Evolutionary conservation across 345 rosid species (phyloP), one percentile per base, ranked within the genome.

Genomic region (Eucalyptus regnans): DNA sequence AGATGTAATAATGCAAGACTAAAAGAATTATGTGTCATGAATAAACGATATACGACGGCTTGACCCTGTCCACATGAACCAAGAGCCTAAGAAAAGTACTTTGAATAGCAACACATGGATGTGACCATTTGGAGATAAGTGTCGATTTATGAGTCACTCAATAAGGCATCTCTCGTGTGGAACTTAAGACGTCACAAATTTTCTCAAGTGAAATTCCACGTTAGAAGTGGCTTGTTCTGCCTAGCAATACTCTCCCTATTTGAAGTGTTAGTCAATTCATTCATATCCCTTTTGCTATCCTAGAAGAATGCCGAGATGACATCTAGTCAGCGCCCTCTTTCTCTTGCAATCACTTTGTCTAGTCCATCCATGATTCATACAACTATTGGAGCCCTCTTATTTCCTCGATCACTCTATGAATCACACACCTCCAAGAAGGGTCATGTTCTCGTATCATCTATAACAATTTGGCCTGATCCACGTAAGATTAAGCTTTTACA

Each of bases 221-320:
- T 16, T 31, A 8, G 3, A 8, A 16, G 18, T 66, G 79, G 23
- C 43, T 0, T 16, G 12, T 31, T 31, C 2, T 5, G 2, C 14
- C 7, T 33, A 71, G 12, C 4, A 23, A 71, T 71, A 37, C 46
- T 3, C 81, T 18, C 13, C 81, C 1, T 33, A 71, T 71, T 33
- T 11, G 11, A 20, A 8, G 13, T 5, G 81, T 71, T 20, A 6
- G 2, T 12, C 0, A 2, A 1, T 71, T 18, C 81, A 37, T 71
- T 71, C 13, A 18, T 37, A 71, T 71, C 44, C 81, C 23, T 68
- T 68, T 9, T 31, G 7, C 46, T 33, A 71, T 71, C 43, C 46
- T 33, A 33, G 43, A 71, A 71, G 12, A 71, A 17, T 17, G 44
- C 81, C 12, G 1, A 5, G 25, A 33, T 12, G 7, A 4, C 10